Evolutionary conservation across 1,139 yeast genomes (phyloP).

Genomic region (Nakaseomyces uthaithaninus): DNA sequence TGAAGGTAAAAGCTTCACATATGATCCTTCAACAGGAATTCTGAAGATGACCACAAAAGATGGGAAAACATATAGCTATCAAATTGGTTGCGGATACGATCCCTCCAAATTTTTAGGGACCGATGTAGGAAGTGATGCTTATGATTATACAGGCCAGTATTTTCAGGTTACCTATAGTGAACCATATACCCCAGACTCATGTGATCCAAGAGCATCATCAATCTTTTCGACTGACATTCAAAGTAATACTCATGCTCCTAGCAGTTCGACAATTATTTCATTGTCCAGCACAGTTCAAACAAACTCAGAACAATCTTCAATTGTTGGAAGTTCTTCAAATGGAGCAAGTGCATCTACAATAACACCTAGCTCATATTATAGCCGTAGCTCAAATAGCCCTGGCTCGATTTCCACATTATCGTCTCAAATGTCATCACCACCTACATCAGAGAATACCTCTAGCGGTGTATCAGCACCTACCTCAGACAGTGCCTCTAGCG

Average conservation of each 20-base stretch:
- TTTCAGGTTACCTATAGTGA: background rate
- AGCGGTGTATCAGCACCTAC: too few species aligned
- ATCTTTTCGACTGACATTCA: background rate
- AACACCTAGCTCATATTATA: too few species aligned
- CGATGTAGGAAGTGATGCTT: background rate
- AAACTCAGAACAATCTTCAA: background rate
- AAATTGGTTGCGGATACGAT: constrained; percentile 4
- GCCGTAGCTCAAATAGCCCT: too few species aligned
- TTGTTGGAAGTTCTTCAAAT: background rate
- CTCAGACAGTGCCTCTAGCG: too few species aligned
- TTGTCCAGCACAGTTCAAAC: background rate
- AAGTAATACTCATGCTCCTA: background rate
- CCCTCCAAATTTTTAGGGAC: background rate
- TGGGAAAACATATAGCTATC: constrained; percentile 3
- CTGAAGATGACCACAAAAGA: background rate
- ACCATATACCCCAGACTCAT: background rate
- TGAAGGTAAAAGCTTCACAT: constrained; percentile 1
- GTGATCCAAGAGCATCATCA: background rate
- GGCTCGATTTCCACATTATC: too few species aligned
- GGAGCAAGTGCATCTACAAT: too few species aligned
- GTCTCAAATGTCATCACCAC: too few species aligned
- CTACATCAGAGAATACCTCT: too few species aligned
- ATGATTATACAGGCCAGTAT: constrained; percentile 3
- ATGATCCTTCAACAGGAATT: background rate
- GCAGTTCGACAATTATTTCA: background rate